These are phyloP conservation scores for Bipolaris gigantea DNA, from an alignment of 2,329 filamentous ascomycete genomes.

Conservation along the genomic window DNA sequence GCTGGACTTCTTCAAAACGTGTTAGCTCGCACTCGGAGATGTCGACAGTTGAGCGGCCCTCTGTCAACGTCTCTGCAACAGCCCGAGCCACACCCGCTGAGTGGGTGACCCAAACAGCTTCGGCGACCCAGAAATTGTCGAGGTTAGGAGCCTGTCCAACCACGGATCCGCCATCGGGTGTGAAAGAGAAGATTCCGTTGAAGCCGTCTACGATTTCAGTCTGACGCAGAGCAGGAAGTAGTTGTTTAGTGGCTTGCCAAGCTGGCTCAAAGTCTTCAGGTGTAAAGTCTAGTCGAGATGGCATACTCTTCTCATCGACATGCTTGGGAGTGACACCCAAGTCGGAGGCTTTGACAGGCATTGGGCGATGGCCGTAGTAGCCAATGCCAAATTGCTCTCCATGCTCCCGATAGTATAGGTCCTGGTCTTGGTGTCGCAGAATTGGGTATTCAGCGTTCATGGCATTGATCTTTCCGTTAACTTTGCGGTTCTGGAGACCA, in stretches of 20 bases:
- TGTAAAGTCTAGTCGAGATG: constrained; percentile 64
- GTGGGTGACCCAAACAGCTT: constrained; percentile 69
- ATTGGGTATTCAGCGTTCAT: constrained; percentile 58
- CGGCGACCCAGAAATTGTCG: constrained; percentile 65
- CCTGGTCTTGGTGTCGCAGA: constrained; percentile 63
- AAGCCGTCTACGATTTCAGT: constrained; percentile 61
- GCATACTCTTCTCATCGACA: constrained; percentile 64
- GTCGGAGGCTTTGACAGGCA: constrained; percentile 60
- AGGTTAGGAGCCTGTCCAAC: constrained; percentile 61
- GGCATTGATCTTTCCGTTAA: constrained; percentile 50
- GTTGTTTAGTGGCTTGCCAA: constrained; percentile 59
- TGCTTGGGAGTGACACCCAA: constrained; percentile 57
- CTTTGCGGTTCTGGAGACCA: constrained; percentile 47
- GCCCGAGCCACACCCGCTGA: constrained; percentile 65
- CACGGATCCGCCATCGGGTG: constrained; percentile 63
- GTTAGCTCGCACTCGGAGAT: constrained; percentile 62
- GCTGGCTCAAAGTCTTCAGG: constrained; percentile 62
- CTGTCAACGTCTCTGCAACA: constrained; percentile 61
- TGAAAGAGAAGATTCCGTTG: constrained; percentile 69
- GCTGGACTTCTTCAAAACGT: constrained; percentile 64
- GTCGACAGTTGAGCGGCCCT: constrained; percentile 59
- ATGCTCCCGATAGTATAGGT: constrained; percentile 67
- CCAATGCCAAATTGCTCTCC: constrained; percentile 65
- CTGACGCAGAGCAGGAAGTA: constrained; percentile 57
- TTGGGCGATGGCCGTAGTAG: constrained; percentile 65